Evolutionary conservation across 352 stramenopile species (phyloP).

Genomic region (Pythium periplocum): DNA sequence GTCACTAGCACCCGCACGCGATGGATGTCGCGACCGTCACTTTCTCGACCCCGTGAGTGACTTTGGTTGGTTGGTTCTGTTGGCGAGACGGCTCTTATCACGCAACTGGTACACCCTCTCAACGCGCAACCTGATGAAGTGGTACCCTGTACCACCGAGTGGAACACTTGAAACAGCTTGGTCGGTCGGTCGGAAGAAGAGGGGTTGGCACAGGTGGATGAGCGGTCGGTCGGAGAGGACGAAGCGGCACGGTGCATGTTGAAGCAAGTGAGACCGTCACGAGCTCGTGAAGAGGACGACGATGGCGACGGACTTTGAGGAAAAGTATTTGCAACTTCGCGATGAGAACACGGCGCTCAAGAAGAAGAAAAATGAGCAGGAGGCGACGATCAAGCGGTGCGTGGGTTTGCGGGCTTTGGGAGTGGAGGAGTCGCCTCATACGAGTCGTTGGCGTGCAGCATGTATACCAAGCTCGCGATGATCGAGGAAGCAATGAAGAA

Average conservation of each 20-base stretch:
- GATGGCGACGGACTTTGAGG: conserved; percentile 54
- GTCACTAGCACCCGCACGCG: not conserved
- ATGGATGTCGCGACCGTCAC: too few relatives aligned
- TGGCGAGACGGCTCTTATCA: conserved; percentile 5
- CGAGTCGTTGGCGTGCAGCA: conserved; percentile 27
- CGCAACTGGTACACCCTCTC: conserved; percentile 6
- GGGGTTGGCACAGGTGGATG: not conserved
- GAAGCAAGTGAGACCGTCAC: not conserved
- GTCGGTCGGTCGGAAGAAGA: conserved; percentile 14
- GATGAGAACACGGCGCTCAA: conserved; percentile 85
- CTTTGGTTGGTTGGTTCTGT: conserved; percentile 25
- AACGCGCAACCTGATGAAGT: not conserved
- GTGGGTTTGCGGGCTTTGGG: not conserved
- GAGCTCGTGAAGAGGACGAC: not conserved
- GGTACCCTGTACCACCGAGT: conserved; percentile 1
- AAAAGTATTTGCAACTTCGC: conserved; percentile 78
- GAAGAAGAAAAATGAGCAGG: conserved; percentile 90
- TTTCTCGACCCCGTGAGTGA: too few relatives aligned
- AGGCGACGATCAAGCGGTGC: conserved; percentile 84
- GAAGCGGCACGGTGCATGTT: conserved; percentile 1
- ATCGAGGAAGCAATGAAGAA: conserved; percentile 85
- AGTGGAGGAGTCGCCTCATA: not conserved
- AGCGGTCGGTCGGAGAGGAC: conserved; percentile 9
- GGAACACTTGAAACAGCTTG: conserved; percentile 1
- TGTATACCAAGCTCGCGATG: conserved; percentile 88